Evolutionary conservation across 2,329 filamentous ascomycete genomes (phyloP), one percentile per base, ranked within the genome.

Genomic region (Aspergillus proliferans): DNA sequence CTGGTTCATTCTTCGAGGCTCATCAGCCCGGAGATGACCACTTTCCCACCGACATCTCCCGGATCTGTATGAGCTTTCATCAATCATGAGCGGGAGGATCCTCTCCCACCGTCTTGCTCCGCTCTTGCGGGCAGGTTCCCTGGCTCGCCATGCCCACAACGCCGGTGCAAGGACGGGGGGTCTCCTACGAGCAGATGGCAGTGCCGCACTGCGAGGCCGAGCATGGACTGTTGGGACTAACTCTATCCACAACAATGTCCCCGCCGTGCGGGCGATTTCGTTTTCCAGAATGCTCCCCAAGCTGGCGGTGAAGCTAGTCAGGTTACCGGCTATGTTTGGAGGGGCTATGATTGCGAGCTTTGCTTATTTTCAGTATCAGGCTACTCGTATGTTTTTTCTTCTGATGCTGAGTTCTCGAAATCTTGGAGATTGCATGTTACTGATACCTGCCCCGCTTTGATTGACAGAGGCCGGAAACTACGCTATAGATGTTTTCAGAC

Each of bases 341-440:
- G 90, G 89, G 39, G 81, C 91, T 43, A 88, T 90, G 63, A 81
- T 98, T 57, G 91, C 88, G 12, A 88, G 87, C 2, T 74, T 94
- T 51, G 90, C 90, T 22, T 98, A 95, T 79, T 74, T 98, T 44
- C 93, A 98, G 67, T 97, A 98, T 67, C 93, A 98, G 71, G 92
- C 93, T 54, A 84, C 85, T 48, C 87, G 87, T 91, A 79, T 54
- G 87, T 79, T 52, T 30, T 15, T 26, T 18, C 38, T 2, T 46
- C 26, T 10, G 19, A 15, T 6, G 14, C 6, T 21, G 3, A 19
- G n/a, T 40, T 40, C 9, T 19, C 18, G 10, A 36, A 9, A n/a
- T n/a, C 3, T 15, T 2, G 38, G 38, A 40, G 5, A 19, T n/a
- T 38, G 9, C 36, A 40, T 36, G 21, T 9, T 4, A 24, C 30